These are phyloP conservation scores for Penicillium rolfsii DNA, from an alignment of 2,329 filamentous ascomycete species.

Conservation along the genomic window DNA sequence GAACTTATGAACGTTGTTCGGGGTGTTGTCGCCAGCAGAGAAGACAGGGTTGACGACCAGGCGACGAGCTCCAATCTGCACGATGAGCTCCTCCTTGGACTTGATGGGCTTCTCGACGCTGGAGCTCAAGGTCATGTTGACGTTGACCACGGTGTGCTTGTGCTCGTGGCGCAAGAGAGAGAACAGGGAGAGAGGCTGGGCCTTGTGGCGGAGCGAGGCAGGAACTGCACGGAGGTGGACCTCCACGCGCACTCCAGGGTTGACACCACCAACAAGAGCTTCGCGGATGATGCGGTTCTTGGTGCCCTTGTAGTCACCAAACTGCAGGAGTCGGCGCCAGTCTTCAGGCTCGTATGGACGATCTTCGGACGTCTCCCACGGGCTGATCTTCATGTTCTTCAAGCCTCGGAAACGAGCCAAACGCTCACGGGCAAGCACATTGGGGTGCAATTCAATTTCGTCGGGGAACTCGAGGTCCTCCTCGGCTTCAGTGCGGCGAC, in stretches of 20 bases:
- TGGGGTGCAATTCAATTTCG: slow-evolving; percentile 90
- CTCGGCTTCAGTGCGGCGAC: slow-evolving; percentile 76
- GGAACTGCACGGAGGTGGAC: slow-evolving; percentile 71
- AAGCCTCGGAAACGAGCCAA: slow-evolving; percentile 85
- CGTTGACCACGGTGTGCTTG: slow-evolving; percentile 87
- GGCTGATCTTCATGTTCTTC: slow-evolving; percentile 85
- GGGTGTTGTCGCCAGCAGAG: slow-evolving; percentile 84
- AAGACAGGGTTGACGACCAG: slow-evolving; percentile 89
- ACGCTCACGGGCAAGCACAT: slow-evolving; percentile 82
- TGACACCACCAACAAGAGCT: slow-evolving; percentile 83
- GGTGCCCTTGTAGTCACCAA: slow-evolving; percentile 87
- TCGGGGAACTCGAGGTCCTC: slow-evolving; percentile 97
- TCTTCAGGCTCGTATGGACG: slow-evolving; percentile 83
- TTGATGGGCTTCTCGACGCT: slow-evolving; percentile 77
- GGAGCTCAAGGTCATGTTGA: slow-evolving; percentile 82
- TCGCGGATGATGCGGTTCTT: slow-evolving; percentile 77
- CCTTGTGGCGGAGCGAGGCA: slow-evolving; percentile 53
- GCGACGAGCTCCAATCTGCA: slow-evolving; percentile 87
- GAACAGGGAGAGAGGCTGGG: slow-evolving; percentile 72
- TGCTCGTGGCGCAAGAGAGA: slow-evolving; percentile 92
- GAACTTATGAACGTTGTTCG: slow-evolving; percentile 97
- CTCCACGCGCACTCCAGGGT: slow-evolving; percentile 79
- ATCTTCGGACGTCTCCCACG: slow-evolving; percentile 89
- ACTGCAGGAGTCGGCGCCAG: slow-evolving; percentile 81
- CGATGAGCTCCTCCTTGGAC: slow-evolving; percentile 87